phyloP scores from a whole-genome alignment of 192 early-diverging fungal genomes.

The Helicostylum pulchrum region DNA sequence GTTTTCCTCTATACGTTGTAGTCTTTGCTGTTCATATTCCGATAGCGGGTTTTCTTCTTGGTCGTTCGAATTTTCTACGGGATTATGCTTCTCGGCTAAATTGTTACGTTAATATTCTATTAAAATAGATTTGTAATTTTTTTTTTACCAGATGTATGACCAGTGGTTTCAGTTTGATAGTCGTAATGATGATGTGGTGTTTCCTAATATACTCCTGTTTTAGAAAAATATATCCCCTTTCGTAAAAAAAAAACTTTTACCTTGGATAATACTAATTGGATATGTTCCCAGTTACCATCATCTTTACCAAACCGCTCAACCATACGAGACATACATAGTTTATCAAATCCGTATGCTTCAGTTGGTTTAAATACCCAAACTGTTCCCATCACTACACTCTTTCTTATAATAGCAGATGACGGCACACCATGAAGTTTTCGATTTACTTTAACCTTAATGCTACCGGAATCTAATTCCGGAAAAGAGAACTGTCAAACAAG shows the following conservation, averaged over 20 bases:
- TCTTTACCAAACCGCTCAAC: constrained; percentile 88
- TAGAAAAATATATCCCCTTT: no score
- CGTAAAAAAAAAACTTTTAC: constrained; percentile 1
- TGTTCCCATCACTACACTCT: constrained; percentile 88
- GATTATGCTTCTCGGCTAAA: background rate
- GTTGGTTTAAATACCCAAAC: constrained; percentile 83
- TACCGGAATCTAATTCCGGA: background rate
- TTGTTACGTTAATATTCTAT: background rate
- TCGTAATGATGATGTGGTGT: background rate
- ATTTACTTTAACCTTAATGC: constrained; percentile 14
- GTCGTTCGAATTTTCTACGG: constrained; percentile 1
- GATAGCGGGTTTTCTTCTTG: constrained; percentile 44
- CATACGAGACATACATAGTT: constrained; percentile 77
- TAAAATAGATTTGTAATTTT: background rate
- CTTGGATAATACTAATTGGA: constrained; percentile 50
- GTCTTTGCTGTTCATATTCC: constrained; percentile 55
- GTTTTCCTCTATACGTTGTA: constrained; percentile 59
- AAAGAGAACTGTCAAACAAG: background rate
- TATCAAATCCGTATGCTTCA: constrained; percentile 53
- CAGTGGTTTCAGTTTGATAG: background rate
- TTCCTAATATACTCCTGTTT: no score
- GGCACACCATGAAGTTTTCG: constrained; percentile 59
- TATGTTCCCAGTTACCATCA: constrained; percentile 75
- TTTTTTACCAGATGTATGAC: no score
- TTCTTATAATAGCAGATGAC: constrained; percentile 70